Percentiles rank a stretch among this genome's conserved stretches.
Conservation (phyloP, 495 filamentous ascomycete species). For the Aspergillus homomorphus region DNA sequence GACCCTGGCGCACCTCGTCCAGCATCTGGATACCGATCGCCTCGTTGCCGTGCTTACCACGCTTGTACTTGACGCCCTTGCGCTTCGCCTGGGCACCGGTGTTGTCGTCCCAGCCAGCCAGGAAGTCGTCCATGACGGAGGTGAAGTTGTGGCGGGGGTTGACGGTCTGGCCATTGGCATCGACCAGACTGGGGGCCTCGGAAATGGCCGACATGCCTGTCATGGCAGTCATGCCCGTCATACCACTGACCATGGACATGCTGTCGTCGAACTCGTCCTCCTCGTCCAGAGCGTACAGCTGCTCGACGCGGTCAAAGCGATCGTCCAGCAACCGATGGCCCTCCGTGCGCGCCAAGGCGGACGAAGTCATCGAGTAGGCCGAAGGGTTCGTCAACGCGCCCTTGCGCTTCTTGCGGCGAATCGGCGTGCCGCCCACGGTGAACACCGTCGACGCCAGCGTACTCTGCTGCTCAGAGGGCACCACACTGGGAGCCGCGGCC, state of each 20-base stretch:
- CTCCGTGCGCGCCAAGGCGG: conserved; percentile 82
- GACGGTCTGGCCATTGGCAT: conserved; percentile 40
- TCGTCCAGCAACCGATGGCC: conserved; percentile 82
- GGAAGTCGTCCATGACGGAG: conserved; percentile 88
- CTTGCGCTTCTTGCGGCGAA: conserved; percentile 81
- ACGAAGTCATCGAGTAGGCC: conserved; percentile 95
- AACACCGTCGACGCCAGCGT: conserved; percentile 69
- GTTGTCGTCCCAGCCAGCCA: conserved; percentile 56
- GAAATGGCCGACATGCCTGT: conserved; percentile 46
- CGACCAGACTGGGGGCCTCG: conserved; percentile 43
- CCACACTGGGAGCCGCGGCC: conserved; percentile 35
- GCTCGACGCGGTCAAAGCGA: conserved; percentile 87
- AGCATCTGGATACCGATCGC: conserved; percentile 81
- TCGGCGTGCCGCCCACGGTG: conserved; percentile 67
- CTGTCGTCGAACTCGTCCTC: conserved; percentile 59
- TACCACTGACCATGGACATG: conserved; percentile 52
- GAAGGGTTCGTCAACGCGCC: conserved; percentile 86
- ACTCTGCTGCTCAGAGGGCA: conserved; percentile 51
- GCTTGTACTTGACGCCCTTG: conserved; percentile 51
- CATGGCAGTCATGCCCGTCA: conserved; percentile 48
- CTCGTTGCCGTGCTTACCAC: conserved; percentile 78
- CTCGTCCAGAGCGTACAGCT: conserved; percentile 74
- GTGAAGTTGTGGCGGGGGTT: conserved; percentile 73
- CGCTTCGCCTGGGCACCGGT: conserved; percentile 73
- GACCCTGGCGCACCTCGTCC: conserved; percentile 79